Base-by-base conservation (phyloP, 2,329 filamentous ascomycete genomes). In the Fusarium devonianum region DNA sequence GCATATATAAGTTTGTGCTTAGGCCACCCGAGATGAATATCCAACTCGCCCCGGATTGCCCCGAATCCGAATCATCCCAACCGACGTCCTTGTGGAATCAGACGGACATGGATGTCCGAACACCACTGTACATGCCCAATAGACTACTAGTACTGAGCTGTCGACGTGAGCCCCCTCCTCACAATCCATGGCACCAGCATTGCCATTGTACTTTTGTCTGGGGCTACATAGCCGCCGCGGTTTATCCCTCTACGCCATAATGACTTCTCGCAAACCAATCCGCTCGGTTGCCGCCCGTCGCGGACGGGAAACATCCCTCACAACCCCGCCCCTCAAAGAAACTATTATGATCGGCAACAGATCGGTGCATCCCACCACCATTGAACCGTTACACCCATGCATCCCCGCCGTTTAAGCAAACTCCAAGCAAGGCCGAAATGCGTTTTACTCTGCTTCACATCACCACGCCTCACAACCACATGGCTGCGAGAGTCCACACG, bases 41-140 rank as follows among this genome's bases (percentile, higher is more conserved):
- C n/a, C n/a, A n/a, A n/a, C n/a, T n/a, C n/a, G n/a, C n/a, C 41
- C 41, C 32, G 41, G 22, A 30, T 29, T 19, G 18, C 23, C 23
- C 41, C 33, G 33, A 37, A n/a, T 28, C 28, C 19, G 23, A 48
- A 32, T 37, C 46, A 32, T 30, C 14, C 13, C 41, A 39, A 46
- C 44, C 38, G 39, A 46, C 40, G 29, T 22, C 30, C 34, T n/a
- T 48, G 42, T 49, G 33, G 41, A 55, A 57, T 42, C 48, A 37
- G 33, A 9, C 62, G 62, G 62, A 64, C 59, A 63, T 63, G 35
- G 54, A 64, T 64, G 49, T 64, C 62, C 62, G 62, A 45, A 16
- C 43, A 44, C 22, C 32, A 29, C 29, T 39, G 34, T 33, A 18
- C n/a, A n/a, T n/a, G n/a, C 36, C 62, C 62, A 65, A 64, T 64